A percentile compares a stretch with the other conserved stretches of the same genome.
These are phyloP conservation scores for Teunomyces funiuensis DNA, from an alignment of 805 yeast genomes.

Conservation along the genomic window DNA sequence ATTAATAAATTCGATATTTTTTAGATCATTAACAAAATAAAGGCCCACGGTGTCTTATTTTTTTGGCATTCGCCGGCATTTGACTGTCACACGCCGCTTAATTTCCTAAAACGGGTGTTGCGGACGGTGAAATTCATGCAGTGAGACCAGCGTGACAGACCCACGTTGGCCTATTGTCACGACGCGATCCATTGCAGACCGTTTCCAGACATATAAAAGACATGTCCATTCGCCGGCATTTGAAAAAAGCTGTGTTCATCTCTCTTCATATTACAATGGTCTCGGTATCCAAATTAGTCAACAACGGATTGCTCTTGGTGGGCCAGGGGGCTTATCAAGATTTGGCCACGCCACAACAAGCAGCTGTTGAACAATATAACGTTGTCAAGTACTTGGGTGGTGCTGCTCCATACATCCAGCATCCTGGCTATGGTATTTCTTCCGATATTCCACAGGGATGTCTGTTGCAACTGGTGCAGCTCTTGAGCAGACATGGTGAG, in stretches of 20 bases:
- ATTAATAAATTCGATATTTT: neutral
- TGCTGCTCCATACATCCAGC: slow-evolving; percentile 54
- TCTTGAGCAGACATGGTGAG: slow-evolving; percentile 81
- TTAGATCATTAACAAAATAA: too few species aligned
- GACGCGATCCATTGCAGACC: too few species aligned
- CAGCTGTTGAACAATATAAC: slow-evolving; percentile 45
- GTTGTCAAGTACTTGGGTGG: slow-evolving; percentile 54
- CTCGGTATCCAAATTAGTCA: slow-evolving; percentile 27
- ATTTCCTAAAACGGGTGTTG: too few species aligned
- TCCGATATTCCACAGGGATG: slow-evolving; percentile 52
- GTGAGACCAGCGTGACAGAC: too few species aligned
- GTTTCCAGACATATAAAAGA: neutral
- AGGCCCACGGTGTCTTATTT: neutral
- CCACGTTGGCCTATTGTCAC: too few species aligned
- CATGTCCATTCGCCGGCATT: neutral
- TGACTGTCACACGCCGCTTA: neutral
- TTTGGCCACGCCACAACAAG: slow-evolving; percentile 41
- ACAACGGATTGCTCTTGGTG: slow-evolving; percentile 30
- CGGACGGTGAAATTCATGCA: neutral
- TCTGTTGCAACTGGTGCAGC: slow-evolving; percentile 63
- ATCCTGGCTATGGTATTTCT: slow-evolving; percentile 53
- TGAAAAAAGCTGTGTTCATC: neutral
- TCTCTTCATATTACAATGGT: slow-evolving; percentile 20
- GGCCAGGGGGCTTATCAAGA: slow-evolving; percentile 26
- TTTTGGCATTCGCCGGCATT: neutral